A percentile compares a stretch with the other conserved stretches of the same genome.
Evolutionary conservation across 371 early-diverging fungal species (phyloP).

Genomic region (Mortierella sp.): DNA sequence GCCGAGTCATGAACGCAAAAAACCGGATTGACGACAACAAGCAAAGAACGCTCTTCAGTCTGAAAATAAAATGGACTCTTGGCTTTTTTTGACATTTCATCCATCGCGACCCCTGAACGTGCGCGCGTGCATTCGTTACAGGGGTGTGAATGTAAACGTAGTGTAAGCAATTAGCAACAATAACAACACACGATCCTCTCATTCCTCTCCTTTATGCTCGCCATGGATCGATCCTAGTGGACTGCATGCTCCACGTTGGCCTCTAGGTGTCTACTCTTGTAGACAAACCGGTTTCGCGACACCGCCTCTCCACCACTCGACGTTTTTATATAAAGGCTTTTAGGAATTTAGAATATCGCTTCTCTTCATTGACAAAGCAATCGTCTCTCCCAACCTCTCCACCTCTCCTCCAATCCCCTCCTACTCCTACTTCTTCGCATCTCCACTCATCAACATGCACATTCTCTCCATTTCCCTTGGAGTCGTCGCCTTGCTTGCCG

Average conservation of each 20-base stretch:
- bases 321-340: background rate
- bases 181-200: background rate
- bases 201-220: background rate
- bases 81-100: background rate
- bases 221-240: background rate
- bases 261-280: background rate
- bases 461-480: background rate
- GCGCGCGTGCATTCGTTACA: background rate
- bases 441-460: background rate
- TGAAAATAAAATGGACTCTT: background rate
- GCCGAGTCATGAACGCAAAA: background rate
- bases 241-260: background rate
- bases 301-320: too few relatives aligned
- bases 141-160: background rate
- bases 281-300: conserved; percentile 2
- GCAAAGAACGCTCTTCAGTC: background rate
- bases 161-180: background rate
- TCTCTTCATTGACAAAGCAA: background rate
- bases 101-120: background rate
- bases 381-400: background rate
- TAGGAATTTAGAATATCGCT: background rate
- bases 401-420: background rate
- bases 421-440: background rate
- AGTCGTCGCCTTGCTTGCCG: background rate
- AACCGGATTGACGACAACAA: background rate